Percentiles rank a stretch among this genome's conserved stretches.
Evolutionary conservation across 2,329 filamentous ascomycete genomes (phyloP).

Genomic region (Monilinia fructigena): DNA sequence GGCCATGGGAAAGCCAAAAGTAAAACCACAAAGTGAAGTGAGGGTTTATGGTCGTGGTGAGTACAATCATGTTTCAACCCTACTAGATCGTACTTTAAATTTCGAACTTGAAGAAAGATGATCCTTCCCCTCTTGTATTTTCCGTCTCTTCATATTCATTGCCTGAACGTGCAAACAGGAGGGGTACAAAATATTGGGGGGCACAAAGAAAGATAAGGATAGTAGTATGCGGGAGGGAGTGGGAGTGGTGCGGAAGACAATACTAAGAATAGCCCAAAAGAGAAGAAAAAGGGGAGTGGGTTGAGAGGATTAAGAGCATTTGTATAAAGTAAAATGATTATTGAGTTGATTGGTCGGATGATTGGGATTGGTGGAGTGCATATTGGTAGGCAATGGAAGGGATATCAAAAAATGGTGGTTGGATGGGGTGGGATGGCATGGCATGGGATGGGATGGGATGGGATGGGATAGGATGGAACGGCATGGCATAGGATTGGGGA

Average conservation of each 20-base stretch:
- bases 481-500: background rate
- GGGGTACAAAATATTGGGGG: constrained; percentile 19
- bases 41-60: constrained; percentile 55
- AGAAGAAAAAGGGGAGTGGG: constrained; percentile 9
- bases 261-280: constrained; percentile 21
- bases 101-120: constrained; percentile 1
- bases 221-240: constrained; percentile 19
- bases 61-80: constrained; percentile 30
- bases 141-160: constrained; percentile 10
- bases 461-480: background rate
- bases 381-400: constrained; percentile 9
- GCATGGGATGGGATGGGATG: background rate
- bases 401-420: constrained; percentile 5
- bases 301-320: constrained; percentile 15
- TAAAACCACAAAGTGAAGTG: constrained; percentile 49
- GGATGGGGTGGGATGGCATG: background rate
- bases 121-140: constrained; percentile 1
- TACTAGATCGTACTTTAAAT: background rate
- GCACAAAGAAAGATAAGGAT: constrained; percentile 13
- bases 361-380: constrained; percentile 2
- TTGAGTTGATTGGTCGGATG: constrained; percentile 13
- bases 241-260: constrained; percentile 28
- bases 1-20: constrained; percentile 45
- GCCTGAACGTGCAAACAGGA: constrained; percentile 14
- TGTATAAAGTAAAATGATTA: constrained; percentile 20